Base-by-base conservation (phyloP, 1,284 basidiomycete species). In the Acaromyces ingoldii region DNA sequence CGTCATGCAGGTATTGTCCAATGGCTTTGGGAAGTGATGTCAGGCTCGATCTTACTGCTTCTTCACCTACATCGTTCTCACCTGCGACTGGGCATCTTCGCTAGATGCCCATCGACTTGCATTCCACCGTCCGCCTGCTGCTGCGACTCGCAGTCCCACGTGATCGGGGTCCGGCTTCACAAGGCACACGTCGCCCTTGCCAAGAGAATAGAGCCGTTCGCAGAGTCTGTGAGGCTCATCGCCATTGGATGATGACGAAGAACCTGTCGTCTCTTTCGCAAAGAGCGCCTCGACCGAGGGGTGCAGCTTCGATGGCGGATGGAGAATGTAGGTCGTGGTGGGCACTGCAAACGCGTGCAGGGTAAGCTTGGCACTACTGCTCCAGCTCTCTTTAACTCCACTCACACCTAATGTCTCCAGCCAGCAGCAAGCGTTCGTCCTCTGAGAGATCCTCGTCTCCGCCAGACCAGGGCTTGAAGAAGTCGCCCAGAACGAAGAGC, bases 401-500 rank as follows among this genome's bases (percentile, higher is more conserved):
- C 57, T 34, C 54, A 63, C 58, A 50, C 26, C 30, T 80, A 22
- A 90, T 70, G 28, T 80, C 77, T 1, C 85, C 88, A 2, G 81
- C 78, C 45, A 93, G 70, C 26, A 93, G 76, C 58, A 84, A 80
- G 4, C 73, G 69, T 51, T 90, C 84, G 30, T 78, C 75, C 37
- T 83, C 79, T 13, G 67, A 63, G 6, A 78, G 74, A 1, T 79
- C 67, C 10, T 51, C 58, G 10, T 25, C 47, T 38, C 22, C 26
- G n/a, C 24, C 42, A 9, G 10, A 6, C 15, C 3, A 31, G 19
- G 52, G 26, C 9, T 84, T 85, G 77, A 98, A 98, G 75, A 97
- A 87, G 77, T 98, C 91, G 4, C 93, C 92, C 2, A 84, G 79
- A 62, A 91, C 87, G 39, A 98, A 81, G 17, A 88, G 84, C 31